Percentiles rank a stretch among this genome's conserved stretches.
phyloP scores from a whole-genome alignment of 495 filamentous ascomycete species.

The Alectoria sarmentosa region DNA sequence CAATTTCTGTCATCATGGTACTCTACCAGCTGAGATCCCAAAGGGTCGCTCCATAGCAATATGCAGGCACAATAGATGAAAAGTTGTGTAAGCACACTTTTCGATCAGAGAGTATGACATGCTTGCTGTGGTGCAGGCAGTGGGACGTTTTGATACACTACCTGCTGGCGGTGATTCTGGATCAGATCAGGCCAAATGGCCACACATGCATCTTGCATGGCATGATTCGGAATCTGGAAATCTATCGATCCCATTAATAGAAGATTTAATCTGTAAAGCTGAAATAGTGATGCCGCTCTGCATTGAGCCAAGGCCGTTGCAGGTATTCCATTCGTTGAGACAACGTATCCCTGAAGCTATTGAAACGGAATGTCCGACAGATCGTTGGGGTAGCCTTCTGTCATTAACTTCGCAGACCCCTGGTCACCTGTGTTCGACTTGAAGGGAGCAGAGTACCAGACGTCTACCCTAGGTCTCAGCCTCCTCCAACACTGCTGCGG shows the following conservation, averaged over 20 bases:
- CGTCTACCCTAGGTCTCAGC: not conserved
- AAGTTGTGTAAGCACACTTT: not conserved
- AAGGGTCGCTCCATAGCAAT: not conserved
- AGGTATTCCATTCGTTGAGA: not conserved
- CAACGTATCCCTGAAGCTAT: not conserved
- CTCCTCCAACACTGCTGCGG: not conserved
- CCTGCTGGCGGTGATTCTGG: not conserved
- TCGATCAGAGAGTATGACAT: not conserved
- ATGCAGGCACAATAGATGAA: not conserved
- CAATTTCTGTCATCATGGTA: not conserved
- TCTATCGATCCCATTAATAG: not conserved
- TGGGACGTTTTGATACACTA: not conserved
- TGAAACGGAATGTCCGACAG: not conserved
- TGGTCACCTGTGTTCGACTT: too few species aligned
- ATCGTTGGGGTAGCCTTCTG: too few species aligned
- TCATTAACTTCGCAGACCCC: not conserved
- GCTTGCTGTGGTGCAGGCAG: not conserved
- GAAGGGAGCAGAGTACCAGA: not conserved
- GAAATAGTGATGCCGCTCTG: not conserved
- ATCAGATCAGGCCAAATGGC: not conserved
- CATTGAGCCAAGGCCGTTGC: not conserved
- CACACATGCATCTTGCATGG: not conserved
- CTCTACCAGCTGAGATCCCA: not conserved
- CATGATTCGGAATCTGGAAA: not conserved
- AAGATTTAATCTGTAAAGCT: not conserved